phyloP scores from a whole-genome alignment of 1,139 yeast genomes.

The Yamadazyma atlantica region DNA sequence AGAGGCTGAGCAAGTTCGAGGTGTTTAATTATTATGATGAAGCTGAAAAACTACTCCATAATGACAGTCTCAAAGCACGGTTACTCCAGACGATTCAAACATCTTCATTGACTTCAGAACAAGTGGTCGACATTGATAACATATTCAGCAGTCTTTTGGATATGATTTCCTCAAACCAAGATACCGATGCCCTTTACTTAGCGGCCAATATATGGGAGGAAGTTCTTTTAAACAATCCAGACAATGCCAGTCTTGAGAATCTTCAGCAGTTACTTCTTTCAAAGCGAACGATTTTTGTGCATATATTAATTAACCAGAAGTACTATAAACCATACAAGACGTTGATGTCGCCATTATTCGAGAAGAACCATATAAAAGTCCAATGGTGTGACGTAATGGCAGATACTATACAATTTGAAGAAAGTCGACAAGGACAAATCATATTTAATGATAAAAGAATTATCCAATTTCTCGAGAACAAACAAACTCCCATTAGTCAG shows the following conservation, averaged over 20 bases:
- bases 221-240: not conserved
- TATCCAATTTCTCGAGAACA: slow-evolving; percentile 15
- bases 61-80: not conserved
- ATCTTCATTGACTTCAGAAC: not conserved
- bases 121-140: not conserved
- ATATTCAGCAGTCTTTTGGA: slow-evolving; percentile 2
- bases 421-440: slow-evolving; percentile 10
- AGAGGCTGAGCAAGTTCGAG: not conserved
- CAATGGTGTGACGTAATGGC: slow-evolving; percentile 26
- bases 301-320: slow-evolving; percentile 22
- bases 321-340: slow-evolving; percentile 20
- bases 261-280: slow-evolving; percentile 20
- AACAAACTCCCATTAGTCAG: slow-evolving; percentile 7
- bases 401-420: slow-evolving; percentile 19
- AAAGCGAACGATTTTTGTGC: slow-evolving; percentile 19
- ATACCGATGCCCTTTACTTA: slow-evolving; percentile 1
- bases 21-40: not conserved
- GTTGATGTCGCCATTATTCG: slow-evolving; percentile 18
- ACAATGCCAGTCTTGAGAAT: not conserved
- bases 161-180: not conserved
- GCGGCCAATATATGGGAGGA: not conserved
- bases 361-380: slow-evolving; percentile 4
- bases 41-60: not conserved
- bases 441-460: slow-evolving; percentile 16
- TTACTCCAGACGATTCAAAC: not conserved